phyloP scores from a whole-genome alignment of 139 green algal genomes.

The Closterium sp. region DNA sequence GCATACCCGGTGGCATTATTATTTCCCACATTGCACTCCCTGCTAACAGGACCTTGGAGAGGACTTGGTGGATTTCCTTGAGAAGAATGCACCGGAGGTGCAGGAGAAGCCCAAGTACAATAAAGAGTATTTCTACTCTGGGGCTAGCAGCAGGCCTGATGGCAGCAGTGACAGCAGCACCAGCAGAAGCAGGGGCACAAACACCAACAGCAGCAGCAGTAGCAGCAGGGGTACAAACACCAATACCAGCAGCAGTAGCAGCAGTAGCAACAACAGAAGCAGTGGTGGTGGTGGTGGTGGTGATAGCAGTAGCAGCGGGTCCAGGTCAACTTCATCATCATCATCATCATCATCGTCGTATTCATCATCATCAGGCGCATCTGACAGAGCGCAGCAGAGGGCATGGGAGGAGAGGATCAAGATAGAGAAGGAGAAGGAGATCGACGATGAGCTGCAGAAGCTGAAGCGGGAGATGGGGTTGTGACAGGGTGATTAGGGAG shows the following conservation, averaged over 20 bases:
- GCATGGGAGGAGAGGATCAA: too few relatives aligned
- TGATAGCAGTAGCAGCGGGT: neutral
- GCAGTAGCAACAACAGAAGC: neutral
- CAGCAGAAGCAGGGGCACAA: neutral
- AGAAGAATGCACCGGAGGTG: conserved; percentile 36
- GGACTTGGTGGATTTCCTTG: conserved; percentile 52
- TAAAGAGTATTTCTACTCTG: conserved; percentile 1
- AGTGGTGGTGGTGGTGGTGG: neutral
- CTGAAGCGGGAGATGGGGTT: conserved; percentile 45
- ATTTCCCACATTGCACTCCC: neutral
- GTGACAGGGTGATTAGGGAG: neutral
- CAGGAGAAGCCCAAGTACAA: neutral
- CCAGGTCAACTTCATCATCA: neutral
- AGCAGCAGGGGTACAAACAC: neutral
- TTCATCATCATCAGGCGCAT: too few relatives aligned
- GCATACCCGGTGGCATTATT: too few relatives aligned
- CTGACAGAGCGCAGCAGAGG: neutral
- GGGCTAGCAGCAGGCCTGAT: neutral
- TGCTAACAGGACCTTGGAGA: conserved; percentile 41
- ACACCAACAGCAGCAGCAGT: neutral
- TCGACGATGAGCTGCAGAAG: conserved; percentile 41
- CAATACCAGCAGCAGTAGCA: neutral
- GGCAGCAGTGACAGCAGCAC: neutral
- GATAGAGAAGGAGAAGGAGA: conserved; percentile 25
- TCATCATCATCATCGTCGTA: too few relatives aligned